Evolutionary conservation across 2,329 filamentous ascomycete species (phyloP).

Genomic region (Neofusicoccum cordaticola): DNA sequence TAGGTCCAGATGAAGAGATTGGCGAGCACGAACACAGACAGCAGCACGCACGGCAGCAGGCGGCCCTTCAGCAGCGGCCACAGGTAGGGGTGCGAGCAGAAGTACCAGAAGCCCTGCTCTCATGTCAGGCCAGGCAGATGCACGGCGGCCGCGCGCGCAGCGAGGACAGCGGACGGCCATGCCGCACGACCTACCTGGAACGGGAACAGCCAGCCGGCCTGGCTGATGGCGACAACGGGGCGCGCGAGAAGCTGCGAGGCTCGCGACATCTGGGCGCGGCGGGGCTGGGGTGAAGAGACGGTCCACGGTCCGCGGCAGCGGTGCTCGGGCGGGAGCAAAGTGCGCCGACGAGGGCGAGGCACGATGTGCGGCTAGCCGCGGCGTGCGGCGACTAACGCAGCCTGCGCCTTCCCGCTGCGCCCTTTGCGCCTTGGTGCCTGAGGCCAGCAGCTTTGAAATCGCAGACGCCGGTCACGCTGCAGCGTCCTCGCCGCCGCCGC

Average conservation of each 20-base stretch:
- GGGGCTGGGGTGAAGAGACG: background rate
- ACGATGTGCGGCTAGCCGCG: background rate
- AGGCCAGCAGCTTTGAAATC: background rate
- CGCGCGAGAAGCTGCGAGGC: slow-evolving; percentile 25
- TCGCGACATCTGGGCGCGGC: background rate
- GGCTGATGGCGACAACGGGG: slow-evolving; percentile 27
- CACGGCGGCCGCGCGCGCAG: background rate
- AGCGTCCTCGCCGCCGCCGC: background rate
- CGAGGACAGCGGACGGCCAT: background rate
- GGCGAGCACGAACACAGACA: slow-evolving; percentile 79
- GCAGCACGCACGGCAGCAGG: slow-evolving; percentile 74
- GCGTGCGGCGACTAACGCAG: background rate
- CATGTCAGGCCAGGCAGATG: slow-evolving; percentile 2
- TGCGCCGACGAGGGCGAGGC: background rate
- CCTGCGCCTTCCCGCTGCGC: background rate
- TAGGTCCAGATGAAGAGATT: slow-evolving; percentile 86
- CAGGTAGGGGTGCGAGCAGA: slow-evolving; percentile 70
- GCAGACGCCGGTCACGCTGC: background rate
- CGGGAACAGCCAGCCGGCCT: slow-evolving; percentile 29
- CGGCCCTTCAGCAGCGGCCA: slow-evolving; percentile 77
- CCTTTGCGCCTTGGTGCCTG: background rate
- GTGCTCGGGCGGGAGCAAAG: background rate
- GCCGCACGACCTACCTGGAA: slow-evolving; percentile 27
- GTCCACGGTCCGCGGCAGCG: too few species aligned
- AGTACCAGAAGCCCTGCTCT: slow-evolving; percentile 74